These are phyloP conservation scores for Sphenostylis stenocarpa DNA, from an alignment of 306 rosid genomes.

Conservation along the genomic window DNA sequence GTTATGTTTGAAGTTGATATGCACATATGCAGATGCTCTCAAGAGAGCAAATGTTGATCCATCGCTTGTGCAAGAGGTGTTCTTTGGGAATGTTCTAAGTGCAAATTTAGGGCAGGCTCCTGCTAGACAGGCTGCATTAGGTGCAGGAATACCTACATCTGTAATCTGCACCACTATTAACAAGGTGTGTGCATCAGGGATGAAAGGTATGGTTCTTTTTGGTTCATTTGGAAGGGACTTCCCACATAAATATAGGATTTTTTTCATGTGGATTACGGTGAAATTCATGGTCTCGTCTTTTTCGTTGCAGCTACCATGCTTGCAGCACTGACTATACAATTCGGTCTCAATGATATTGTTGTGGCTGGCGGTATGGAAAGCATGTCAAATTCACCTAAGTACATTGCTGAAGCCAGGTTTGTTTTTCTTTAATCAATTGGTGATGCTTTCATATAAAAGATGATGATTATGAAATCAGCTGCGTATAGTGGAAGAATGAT, in stretches of 20 bases:
- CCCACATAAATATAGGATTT: not conserved
- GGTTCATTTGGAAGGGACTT: not conserved
- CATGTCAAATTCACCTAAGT: constrained; percentile 94
- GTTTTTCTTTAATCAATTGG: constrained; percentile 17
- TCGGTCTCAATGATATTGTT: constrained; percentile 67
- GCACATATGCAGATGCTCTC: constrained; percentile 69
- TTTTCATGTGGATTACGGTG: not conserved
- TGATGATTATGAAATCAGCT: not conserved
- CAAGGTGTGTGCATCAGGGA: constrained; percentile 91
- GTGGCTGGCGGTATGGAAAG: constrained; percentile 98
- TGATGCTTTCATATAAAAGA: not conserved
- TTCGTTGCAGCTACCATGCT: constrained; percentile 71
- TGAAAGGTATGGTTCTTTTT: constrained; percentile 60
- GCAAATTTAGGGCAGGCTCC: constrained; percentile 98
- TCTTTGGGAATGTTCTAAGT: constrained; percentile 87
- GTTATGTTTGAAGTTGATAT: constrained; percentile 14
- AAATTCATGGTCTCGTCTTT: constrained; percentile 14
- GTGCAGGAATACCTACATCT: constrained; percentile 82
- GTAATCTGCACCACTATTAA: constrained; percentile 87
- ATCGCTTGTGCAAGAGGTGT: constrained; percentile 88
- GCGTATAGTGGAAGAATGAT: not conserved
- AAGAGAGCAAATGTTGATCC: constrained; percentile 81
- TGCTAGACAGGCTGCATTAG: constrained; percentile 91
- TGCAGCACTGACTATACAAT: constrained; percentile 83
- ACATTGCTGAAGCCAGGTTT: constrained; percentile 73